Base-by-base conservation (phyloP, 495 filamentous ascomycete genomes). In the Rhypophila decipiens region DNA sequence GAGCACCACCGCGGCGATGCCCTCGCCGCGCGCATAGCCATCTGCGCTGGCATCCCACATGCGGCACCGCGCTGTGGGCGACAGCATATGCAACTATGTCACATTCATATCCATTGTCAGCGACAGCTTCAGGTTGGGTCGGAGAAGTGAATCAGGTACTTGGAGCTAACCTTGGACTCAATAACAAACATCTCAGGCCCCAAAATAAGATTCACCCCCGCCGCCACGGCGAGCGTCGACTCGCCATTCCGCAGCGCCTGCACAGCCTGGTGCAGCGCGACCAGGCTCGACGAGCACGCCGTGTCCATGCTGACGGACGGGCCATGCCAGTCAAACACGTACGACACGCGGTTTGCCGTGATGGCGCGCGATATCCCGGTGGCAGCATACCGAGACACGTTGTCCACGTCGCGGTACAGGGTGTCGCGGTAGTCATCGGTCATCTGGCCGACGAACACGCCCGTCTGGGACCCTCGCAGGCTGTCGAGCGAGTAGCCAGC, bases 401-500 rank as follows among this genome's bases (percentile, higher is more conserved):
- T 39, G 17, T 34, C 27, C n/a, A 34, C 10, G 42, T 27, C 42
- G 5, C 31, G 42, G 27, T 51, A 21, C 4, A 29, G 37, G 7
- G 46, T 42, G 2, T 85, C 83, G 12, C 85, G 86, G 39, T 89
- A 81, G 3, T 86, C 73, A 58, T 85, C 76, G 13, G 83, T 76
- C 53, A 67, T 79, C 4, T 85, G 84, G 83, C 86, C 38, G 80
- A 75, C 52, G 86, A 81, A 0, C 85, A 87, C 22, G 7, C 24
- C 47, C 2, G 34, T 50, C 17, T 44, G 19, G 15, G 47, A 42
- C 5, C 42, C 47, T 0, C 20, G 23, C 38, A 50, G 27, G 20
- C 31, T 17, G 3, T 49, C 24, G 8, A 49, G 24, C 68, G 10
- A 79, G 73, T 0, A 86, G 77, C 52, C 89, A 39, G 79, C 77